Base-by-base conservation (phyloP, 2,329 filamentous ascomycete species). In the Amauroascus niger region DNA sequence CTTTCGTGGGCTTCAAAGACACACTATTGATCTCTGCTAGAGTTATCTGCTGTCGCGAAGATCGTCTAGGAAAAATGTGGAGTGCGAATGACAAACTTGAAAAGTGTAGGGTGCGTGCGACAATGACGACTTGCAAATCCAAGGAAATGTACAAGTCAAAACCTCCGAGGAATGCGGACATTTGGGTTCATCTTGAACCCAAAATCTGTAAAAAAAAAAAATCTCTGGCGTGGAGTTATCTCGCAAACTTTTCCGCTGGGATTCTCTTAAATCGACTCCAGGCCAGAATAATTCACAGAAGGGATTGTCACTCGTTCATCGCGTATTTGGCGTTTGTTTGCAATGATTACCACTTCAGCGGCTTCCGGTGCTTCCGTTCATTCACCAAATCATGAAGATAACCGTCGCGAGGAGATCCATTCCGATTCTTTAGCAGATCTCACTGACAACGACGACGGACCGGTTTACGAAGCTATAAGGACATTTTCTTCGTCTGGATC, bases 391-490 rank as follows among this genome's bases (percentile, higher is more conserved):
- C 37, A 32, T 41, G 35, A 39, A 41, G 28, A 32, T 18, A 1
- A 41, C 18, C 48, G 24, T 41, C 24, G 1, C 8, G 22, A 24
- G 7, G 6, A 8, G 20, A 8, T 13, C 37, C 30, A 3, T 37
- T 9, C n/a, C n/a, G 26, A 41, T n/a, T 16, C 26, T 20, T 43
- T 37, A 3, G n/a, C 14, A 5, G 37, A 50, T 32, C 13, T 16
- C n/a, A 22, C n/a, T 7, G 52, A 50, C 6, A 44, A 45, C 20
- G 45, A 57, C 16, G 49, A 24, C 8, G n/a, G n/a, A n/a, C 30
- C 55, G 0, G n/a, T 49, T 16, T 57, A 57, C 33, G 56, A 57
- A 41, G 46, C 53, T 20, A 49, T 57, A 40, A 50, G 53, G 39
- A 53, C 50, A 6, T 52, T 54, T 28, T 37, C 47, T 44, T 53